Evolutionary conservation across 495 filamentous ascomycete species (phyloP), one percentile per base, ranked within the genome.

Genomic region (Entonaema liquescens): DNA sequence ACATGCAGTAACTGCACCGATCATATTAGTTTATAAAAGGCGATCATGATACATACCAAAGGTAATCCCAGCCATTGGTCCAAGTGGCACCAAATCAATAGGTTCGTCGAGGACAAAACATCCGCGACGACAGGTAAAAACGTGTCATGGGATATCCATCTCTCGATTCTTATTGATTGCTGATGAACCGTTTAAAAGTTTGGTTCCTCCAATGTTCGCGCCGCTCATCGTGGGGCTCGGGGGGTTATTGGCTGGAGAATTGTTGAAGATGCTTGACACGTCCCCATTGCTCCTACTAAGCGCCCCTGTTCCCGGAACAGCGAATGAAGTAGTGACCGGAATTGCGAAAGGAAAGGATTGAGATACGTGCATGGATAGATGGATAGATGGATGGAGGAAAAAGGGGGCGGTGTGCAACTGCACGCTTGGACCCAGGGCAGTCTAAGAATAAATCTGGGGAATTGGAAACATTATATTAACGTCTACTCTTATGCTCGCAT

Each of bases 171-270:
- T 29, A 63, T 68, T 67, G 69, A 36, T 68, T 38, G 64, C 55
- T 55, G 55, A 67, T 19, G 21, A 47, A 52, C 53, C 19, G 33
- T 44, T n/a, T 1, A 19, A 26, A 65, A 59, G 19, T 49, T 58
- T 38, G 59, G 69, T 59, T 68, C 64, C 64, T 62, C 69, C 69
- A 72, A 72, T 72, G 59, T 68, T 31, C 33, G 25, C 55, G 44
- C 50, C 9, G 64, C 54, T 60, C 38, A 31, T 49, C 69, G 69
- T 72, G 69, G 69, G 69, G 69, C 69, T 2, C 17, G 38, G 8
- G 40, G 28, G 62, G 25, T 40, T 12, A 72, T 72, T 72, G 69
- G 69, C 36, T 65, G 55, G 36, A 9, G 59, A 36, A 52, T 17
- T 58, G 11, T 35, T 59, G 36, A 11, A 4, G 12, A 58, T 40